Percentiles rank a stretch among this genome's conserved stretches.
phyloP scores from a whole-genome alignment of 805 yeast genomes.

The Clavispora asparagi region DNA sequence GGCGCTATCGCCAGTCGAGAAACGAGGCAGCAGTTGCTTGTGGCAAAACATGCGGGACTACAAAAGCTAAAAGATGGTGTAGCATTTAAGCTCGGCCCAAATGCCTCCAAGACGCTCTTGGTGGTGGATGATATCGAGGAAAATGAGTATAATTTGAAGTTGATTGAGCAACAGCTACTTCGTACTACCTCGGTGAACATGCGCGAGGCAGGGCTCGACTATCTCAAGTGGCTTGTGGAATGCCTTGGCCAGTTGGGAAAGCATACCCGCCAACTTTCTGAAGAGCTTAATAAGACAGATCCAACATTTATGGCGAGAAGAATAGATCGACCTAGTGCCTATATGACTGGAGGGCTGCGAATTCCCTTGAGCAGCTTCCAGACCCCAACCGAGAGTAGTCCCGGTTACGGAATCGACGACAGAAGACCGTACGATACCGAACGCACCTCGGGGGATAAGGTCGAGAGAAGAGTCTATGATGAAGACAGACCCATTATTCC shows the following conservation, averaged over 20 bases:
- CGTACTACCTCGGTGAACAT: conserved; percentile 43
- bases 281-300: conserved; percentile 1
- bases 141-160: conserved; percentile 43
- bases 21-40: conserved; percentile 38
- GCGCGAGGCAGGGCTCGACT: conserved; percentile 42
- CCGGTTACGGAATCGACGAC: neutral
- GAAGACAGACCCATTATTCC: neutral
- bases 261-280: neutral
- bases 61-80: conserved; percentile 34
- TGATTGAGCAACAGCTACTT: conserved; percentile 47
- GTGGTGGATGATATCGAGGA: conserved; percentile 50
- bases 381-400: neutral
- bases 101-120: conserved; percentile 38
- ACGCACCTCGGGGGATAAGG: neutral
- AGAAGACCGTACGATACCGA: neutral
- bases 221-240: conserved; percentile 28
- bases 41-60: conserved; percentile 30
- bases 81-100: conserved; percentile 40
- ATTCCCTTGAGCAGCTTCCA: neutral
- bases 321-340: neutral
- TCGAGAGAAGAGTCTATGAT: neutral
- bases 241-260: conserved; percentile 1
- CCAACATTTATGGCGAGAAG: neutral
- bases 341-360: neutral
- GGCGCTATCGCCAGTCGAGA: conserved; percentile 47